Base-by-base conservation (phyloP, 306 rosid species). In the Vigna nakashimae region DNA sequence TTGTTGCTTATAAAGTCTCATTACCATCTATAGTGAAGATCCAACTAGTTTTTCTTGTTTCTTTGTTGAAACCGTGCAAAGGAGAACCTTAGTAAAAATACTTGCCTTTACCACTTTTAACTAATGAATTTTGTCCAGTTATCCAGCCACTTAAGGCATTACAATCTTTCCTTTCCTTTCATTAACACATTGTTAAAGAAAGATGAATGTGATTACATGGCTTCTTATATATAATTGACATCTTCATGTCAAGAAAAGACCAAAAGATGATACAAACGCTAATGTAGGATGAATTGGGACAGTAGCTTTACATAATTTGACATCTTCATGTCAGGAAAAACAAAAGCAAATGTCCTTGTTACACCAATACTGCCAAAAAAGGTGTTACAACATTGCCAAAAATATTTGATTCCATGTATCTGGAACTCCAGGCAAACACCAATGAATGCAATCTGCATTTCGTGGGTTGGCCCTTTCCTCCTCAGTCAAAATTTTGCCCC, bases 351-450 rank as follows among this genome's bases (percentile, higher is more conserved):
- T 0, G 24, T 57, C 13, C 64, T 57, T 56, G 80, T 81, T 86
- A 94, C 79, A 94, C 75, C 92, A 81, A 36, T 36, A 34, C 84
- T 34, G 95, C 97, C 73, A 85, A 83, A 62, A 14, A 58, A 12
- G 6, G 40, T 58, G 82, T 83, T 88, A 94, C 80, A 94, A 79
- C 95, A 82, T 85, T 38, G 97, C 98, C 75, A 87, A 83, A 70
- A 95, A 88, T 24, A 95, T 79, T 83, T 95, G 96, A 77, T 95
- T 95, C 99, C 98, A 95, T 6, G 93, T 86, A 65, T 95, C 98
- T 3, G 98, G 97, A 65, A 91, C 84, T 18, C 99, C 98, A 24
- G 98, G 99, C 82, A 95, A 89, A 83, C 99, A 95, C 99, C 99
- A 95, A 34, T 95, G 99, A 42, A 95, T 92, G 64, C 99, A 95